Conservation (phyloP, 768 basidiomycete species). For the Brasilioporus rufonigricans region DNA sequence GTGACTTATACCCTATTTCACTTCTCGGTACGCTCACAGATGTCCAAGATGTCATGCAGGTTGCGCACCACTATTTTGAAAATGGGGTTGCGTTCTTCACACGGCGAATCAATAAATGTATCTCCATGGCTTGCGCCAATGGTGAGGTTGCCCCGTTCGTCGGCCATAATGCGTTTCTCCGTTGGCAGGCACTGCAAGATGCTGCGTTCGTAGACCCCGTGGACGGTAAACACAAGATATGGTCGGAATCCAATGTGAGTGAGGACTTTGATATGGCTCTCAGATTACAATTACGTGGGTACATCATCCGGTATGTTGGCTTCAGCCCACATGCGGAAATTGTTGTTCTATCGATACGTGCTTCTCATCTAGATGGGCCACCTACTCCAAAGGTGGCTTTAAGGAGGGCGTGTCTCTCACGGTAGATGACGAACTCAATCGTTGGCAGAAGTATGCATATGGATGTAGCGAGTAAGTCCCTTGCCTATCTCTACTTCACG, state of each 20-base stretch:
- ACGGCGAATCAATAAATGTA: slow-evolving; percentile 78
- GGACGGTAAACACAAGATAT: slow-evolving; percentile 63
- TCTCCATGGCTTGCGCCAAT: slow-evolving; percentile 77
- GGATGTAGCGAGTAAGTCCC: slow-evolving; percentile 53
- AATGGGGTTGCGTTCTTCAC: slow-evolving; percentile 90
- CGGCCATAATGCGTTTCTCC: slow-evolving; percentile 85
- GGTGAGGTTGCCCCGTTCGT: slow-evolving; percentile 79
- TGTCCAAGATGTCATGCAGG: slow-evolving; percentile 80
- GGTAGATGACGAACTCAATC: slow-evolving; percentile 84
- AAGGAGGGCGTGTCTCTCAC: slow-evolving; percentile 92
- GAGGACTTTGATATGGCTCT: slow-evolving; percentile 73
- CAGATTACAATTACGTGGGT: slow-evolving; percentile 57
- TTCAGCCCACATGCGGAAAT: background rate
- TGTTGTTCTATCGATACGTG: background rate
- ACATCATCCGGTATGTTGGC: slow-evolving; percentile 55
- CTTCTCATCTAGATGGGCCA: slow-evolving; percentile 55
- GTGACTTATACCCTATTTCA: slow-evolving; percentile 33
- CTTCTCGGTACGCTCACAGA: slow-evolving; percentile 3
- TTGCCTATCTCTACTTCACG: slow-evolving; percentile 7
- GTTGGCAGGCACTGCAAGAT: slow-evolving; percentile 89
- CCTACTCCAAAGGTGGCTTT: slow-evolving; percentile 81
- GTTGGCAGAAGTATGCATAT: slow-evolving; percentile 90
- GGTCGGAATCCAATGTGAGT: slow-evolving; percentile 66
- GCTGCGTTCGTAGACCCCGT: slow-evolving; percentile 64
- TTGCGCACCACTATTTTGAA: slow-evolving; percentile 87